Conservation (phyloP, 129 eudicot species). For the Silybum marianum region DNA sequence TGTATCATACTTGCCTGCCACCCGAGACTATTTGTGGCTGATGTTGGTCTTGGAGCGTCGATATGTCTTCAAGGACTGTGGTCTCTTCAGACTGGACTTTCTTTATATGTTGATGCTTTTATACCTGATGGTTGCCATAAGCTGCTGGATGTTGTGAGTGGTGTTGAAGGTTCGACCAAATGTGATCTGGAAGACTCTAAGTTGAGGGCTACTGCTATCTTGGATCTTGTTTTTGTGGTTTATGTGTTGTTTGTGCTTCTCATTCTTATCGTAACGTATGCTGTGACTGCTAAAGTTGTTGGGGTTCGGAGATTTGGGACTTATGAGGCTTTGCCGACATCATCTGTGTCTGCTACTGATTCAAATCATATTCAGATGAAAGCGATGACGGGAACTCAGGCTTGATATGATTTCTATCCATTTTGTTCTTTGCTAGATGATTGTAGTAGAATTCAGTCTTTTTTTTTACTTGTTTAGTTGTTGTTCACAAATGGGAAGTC, state of each 20-base stretch:
- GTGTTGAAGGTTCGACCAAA: conserved; percentile 88
- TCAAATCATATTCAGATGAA: conserved; percentile 86
- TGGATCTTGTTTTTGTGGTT: conserved; percentile 73
- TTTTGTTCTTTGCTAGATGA: conserved; percentile 15
- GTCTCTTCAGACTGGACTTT: conserved; percentile 76
- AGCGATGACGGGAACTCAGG: conserved; percentile 75
- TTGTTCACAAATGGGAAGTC: conserved; percentile 26
- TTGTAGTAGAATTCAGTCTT: conserved; percentile 13
- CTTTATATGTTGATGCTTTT: conserved; percentile 81
- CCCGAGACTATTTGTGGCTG: conserved; percentile 71
- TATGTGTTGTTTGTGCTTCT: conserved; percentile 64
- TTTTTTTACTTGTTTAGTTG: conserved; percentile 7
- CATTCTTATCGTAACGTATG: conserved; percentile 49
- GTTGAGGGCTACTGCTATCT: conserved; percentile 77
- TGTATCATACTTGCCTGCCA: conserved; percentile 64
- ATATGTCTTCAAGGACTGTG: conserved; percentile 78
- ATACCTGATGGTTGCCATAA: conserved; percentile 90
- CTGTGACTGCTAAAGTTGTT: conserved; percentile 50
- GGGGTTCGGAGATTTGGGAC: conserved; percentile 75
- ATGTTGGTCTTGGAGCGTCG: conserved; percentile 59
- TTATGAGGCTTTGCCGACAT: conserved; percentile 73
- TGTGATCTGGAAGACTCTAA: conserved; percentile 84
- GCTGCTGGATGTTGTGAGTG: conserved; percentile 77
- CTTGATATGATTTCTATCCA: conserved; percentile 39
- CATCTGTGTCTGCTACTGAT: conserved; percentile 38